A percentile compares a stretch with the other conserved stretches of the same genome.
These are phyloP conservation scores for Cordyceps tenuipes DNA, from an alignment of 2,329 filamentous ascomycete genomes.

Conservation along the genomic window DNA sequence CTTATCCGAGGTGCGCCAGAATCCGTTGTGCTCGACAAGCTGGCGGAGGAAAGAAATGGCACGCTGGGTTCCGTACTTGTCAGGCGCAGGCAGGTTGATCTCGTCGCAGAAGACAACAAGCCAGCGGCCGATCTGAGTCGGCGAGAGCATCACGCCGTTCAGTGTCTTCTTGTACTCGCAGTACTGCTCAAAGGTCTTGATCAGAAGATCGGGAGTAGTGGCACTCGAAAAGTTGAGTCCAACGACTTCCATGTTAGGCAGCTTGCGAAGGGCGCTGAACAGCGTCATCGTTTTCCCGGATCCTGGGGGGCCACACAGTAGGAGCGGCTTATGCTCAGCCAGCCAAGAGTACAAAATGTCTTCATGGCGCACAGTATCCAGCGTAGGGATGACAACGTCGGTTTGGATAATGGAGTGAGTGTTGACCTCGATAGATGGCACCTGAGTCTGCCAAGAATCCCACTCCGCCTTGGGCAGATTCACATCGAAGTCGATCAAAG, in stretches of 20 bases:
- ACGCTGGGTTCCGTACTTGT: conserved; percentile 94
- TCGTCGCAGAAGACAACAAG: conserved; percentile 98
- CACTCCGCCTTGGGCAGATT: conserved; percentile 80
- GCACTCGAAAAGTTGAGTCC: conserved; percentile 99
- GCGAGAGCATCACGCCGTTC: conserved; percentile 90
- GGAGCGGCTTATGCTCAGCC: conserved; percentile 91
- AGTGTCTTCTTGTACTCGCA: conserved; percentile 99
- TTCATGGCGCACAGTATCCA: conserved; percentile 95
- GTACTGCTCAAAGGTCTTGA: conserved; percentile 99
- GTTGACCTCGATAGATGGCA: conserved; percentile 91
- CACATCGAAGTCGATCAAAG: conserved; percentile 94
- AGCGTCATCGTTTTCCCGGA: conserved; percentile 99
- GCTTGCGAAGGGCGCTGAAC: conserved; percentile 91
- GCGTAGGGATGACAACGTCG: conserved; percentile 93
- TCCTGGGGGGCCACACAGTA: conserved; percentile 94
- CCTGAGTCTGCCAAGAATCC: conserved; percentile 89
- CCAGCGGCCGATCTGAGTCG: conserved; percentile 95
- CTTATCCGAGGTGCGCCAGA: conserved; percentile 97
- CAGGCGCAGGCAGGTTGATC: conserved; percentile 95
- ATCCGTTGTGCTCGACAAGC: conserved; percentile 96
- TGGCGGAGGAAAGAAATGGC: conserved; percentile 97
- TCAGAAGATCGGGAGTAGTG: conserved; percentile 91
- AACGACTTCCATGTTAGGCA: conserved; percentile 98
- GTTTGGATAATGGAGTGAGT: conserved; percentile 97
- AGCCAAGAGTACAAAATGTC: conserved; percentile 99